Evolutionary conservation across 2,329 filamentous ascomycete genomes (phyloP).

Genomic region (Rugonectria rugulosa): DNA sequence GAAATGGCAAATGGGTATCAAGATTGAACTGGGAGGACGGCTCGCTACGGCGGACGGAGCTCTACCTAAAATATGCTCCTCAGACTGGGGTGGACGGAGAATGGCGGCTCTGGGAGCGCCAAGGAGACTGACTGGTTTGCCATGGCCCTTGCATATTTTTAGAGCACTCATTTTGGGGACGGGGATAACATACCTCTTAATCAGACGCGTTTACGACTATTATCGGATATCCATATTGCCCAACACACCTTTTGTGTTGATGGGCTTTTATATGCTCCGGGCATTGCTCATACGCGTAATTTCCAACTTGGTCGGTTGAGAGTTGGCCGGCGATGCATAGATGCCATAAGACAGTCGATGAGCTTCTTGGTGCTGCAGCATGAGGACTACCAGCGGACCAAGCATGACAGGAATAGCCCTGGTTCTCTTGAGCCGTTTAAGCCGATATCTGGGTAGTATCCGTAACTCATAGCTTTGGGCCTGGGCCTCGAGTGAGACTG

Average conservation of each 20-base stretch:
- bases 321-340: too few relatives aligned
- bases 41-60: slow-evolving; percentile 1
- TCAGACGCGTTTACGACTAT: background rate
- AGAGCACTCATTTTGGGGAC: background rate
- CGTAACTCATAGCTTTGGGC: too few relatives aligned
- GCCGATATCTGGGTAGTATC: too few relatives aligned
- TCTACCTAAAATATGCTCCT: background rate
- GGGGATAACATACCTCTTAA: background rate
- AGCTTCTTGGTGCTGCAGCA: too few relatives aligned
- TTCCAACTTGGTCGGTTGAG: too few relatives aligned
- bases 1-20: background rate
- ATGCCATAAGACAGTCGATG: too few relatives aligned
- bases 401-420: too few relatives aligned
- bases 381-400: too few relatives aligned
- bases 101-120: background rate
- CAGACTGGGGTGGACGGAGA: background rate
- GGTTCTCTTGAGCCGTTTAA: too few relatives aligned
- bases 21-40: background rate
- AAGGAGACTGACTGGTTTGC: background rate
- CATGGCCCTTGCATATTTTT: background rate
- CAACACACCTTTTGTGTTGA: too few relatives aligned
- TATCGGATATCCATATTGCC: background rate
- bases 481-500: too few relatives aligned
- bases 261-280: too few relatives aligned
- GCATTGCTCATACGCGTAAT: background rate